A percentile compares a stretch with the other conserved stretches of the same genome.
Conservation (phyloP, 1,139 yeast genomes). For the Yamadazyma membranifaciens region DNA sequence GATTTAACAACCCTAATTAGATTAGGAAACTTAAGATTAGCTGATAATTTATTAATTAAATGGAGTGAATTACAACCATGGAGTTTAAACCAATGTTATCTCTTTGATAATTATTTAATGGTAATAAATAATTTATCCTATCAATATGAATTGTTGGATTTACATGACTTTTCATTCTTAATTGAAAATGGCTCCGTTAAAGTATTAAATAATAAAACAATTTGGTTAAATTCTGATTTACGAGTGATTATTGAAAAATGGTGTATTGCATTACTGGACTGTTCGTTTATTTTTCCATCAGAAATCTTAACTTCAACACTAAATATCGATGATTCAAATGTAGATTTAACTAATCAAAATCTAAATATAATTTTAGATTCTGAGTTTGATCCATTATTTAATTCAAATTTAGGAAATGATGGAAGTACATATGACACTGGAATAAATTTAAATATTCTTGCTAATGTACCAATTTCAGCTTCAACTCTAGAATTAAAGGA, state of each 20-base stretch:
- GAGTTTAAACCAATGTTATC: constrained; percentile 23
- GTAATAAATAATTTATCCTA: constrained; percentile 8
- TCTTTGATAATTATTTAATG: constrained; percentile 35
- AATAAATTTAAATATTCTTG: background rate
- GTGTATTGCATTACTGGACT: constrained; percentile 44
- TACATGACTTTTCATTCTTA: constrained; percentile 6
- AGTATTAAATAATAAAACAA: constrained; percentile 1
- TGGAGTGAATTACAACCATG: constrained; percentile 4
- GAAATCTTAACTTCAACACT: constrained; percentile 40
- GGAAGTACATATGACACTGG: background rate
- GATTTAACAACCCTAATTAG: constrained; percentile 25
- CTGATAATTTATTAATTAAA: constrained; percentile 29
- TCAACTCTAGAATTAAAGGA: background rate
- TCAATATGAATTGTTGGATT: constrained; percentile 5
- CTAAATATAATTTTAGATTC: background rate
- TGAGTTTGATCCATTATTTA: background rate
- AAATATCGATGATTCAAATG: background rate
- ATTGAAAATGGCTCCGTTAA: constrained; percentile 11
- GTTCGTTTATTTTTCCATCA: constrained; percentile 29
- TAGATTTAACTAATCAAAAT: background rate
- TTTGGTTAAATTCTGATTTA: constrained; percentile 22
- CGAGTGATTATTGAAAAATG: constrained; percentile 41
- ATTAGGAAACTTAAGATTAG: constrained; percentile 38
- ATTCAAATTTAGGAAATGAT: background rate
- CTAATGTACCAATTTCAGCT: background rate